A percentile compares a stretch with the other conserved stretches of the same genome.
These are phyloP conservation scores for Suhomyces sp. DNA, from an alignment of 805 yeast genomes.

Conservation along the genomic window DNA sequence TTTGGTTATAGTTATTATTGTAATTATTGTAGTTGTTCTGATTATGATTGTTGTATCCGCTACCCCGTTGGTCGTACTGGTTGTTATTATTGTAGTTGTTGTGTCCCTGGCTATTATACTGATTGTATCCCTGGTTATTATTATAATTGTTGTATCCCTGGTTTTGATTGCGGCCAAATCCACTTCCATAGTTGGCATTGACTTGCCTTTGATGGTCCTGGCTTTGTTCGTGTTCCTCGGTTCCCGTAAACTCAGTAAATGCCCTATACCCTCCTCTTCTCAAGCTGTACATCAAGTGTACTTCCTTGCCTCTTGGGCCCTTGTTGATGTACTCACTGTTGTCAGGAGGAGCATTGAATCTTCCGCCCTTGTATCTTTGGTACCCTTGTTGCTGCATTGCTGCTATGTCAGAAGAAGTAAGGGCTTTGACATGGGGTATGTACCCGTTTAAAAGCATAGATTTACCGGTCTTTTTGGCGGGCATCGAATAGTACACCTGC, in stretches of 20 bases:
- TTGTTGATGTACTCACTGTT: conserved; percentile 36
- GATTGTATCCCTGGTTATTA: conserved; percentile 10
- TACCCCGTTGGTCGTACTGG: conserved; percentile 8
- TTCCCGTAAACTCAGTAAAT: conserved; percentile 14
- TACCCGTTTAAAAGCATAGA: conserved; percentile 83
- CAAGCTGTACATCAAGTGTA: conserved; percentile 28
- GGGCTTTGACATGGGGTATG: conserved; percentile 56
- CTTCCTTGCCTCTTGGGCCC: conserved; percentile 39
- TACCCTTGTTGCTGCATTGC: conserved; percentile 46
- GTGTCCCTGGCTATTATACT: conserved; percentile 8
- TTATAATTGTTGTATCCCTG: conserved; percentile 5
- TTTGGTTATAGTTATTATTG: conserved; percentile 7
- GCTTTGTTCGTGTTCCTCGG: conserved; percentile 9
- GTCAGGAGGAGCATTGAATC: conserved; percentile 30
- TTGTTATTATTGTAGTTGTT: conserved; percentile 11
- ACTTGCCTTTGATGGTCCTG: conserved; percentile 10
- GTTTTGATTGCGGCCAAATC: conserved; percentile 10
- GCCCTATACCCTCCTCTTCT: conserved; percentile 41
- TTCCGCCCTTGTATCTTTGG: conserved; percentile 12
- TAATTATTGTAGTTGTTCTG: background rate
- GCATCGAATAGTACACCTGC: conserved; percentile 56
- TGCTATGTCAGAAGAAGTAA: conserved; percentile 59
- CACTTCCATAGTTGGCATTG: conserved; percentile 8
- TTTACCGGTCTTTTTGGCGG: conserved; percentile 60
- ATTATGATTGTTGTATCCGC: conserved; percentile 7